Percentiles rank a stretch among this genome's conserved stretches.
Conservation (phyloP, 2,329 filamentous ascomycete genomes). For the Fusarium anthophilum region DNA sequence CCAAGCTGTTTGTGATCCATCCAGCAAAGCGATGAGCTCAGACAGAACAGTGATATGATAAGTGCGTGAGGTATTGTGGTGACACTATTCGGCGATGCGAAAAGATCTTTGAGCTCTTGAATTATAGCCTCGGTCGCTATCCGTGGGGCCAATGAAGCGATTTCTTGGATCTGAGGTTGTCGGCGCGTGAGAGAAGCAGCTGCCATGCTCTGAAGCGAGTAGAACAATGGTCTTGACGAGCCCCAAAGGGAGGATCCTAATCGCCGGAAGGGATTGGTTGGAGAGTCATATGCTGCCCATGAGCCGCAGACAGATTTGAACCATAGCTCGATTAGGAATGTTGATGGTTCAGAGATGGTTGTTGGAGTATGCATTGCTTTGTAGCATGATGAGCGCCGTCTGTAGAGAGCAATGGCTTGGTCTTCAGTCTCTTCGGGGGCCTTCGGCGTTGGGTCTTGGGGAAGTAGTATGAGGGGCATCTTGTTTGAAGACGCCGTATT, state of each 20-base stretch:
- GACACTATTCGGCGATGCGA: constrained; percentile 22
- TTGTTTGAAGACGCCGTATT: background rate
- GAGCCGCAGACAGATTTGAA: constrained; percentile 36
- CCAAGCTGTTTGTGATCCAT: constrained; percentile 33
- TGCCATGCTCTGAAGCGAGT: constrained; percentile 37
- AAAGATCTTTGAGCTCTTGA: constrained; percentile 17
- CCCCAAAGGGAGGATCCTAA: constrained; percentile 28
- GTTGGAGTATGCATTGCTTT: background rate
- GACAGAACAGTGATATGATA: constrained; percentile 29
- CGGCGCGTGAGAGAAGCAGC: constrained; percentile 22
- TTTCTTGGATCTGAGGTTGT: constrained; percentile 27
- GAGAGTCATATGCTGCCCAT: constrained; percentile 37
- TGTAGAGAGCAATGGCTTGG: background rate
- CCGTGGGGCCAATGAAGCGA: constrained; percentile 17
- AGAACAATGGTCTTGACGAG: constrained; percentile 22
- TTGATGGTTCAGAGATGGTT: constrained; percentile 29
- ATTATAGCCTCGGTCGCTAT: constrained; percentile 34
- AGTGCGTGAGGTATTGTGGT: constrained; percentile 20
- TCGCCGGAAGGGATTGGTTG: constrained; percentile 26
- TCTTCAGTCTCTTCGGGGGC: background rate
- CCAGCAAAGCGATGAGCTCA: constrained; percentile 37
- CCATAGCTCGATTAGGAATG: constrained; percentile 28
- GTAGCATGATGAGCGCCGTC: background rate
- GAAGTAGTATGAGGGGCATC: background rate
- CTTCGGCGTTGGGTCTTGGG: background rate